These are phyloP conservation scores for Aspergillus amoenus DNA, from an alignment of 2,329 filamentous ascomycete species.

Conservation along the genomic window DNA sequence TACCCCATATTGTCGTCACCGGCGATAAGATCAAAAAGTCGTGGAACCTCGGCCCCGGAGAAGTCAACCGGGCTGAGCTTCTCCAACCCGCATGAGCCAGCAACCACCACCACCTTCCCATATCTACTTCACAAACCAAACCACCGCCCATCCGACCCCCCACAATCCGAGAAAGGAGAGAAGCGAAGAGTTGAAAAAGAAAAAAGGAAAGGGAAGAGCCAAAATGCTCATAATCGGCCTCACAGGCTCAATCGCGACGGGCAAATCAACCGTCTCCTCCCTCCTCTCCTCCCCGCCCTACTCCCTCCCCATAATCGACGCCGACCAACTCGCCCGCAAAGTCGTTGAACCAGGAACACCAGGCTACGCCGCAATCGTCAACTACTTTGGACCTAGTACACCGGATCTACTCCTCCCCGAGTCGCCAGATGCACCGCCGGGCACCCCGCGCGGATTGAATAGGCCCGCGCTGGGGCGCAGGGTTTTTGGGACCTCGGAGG, in stretches of 20 bases:
- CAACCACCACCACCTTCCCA: neutral
- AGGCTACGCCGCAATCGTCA: constrained; percentile 79
- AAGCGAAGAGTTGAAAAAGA: neutral
- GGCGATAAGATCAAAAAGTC: neutral
- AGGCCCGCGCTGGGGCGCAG: constrained; percentile 78
- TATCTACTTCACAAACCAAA: neutral
- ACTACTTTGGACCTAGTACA: constrained; percentile 76
- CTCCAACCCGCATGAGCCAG: no score
- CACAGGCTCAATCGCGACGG: constrained; percentile 95
- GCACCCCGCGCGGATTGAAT: constrained; percentile 65
- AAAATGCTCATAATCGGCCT: constrained; percentile 90
- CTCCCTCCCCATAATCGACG: constrained; percentile 87
- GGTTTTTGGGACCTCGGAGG: constrained; percentile 78
- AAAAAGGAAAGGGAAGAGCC: neutral
- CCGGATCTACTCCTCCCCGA: constrained; percentile 76
- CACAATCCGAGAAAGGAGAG: neutral
- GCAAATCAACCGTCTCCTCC: constrained; percentile 91
- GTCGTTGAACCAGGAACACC: constrained; percentile 90
- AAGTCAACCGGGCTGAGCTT: neutral
- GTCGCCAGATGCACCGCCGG: constrained; percentile 38
- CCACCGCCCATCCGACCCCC: neutral
- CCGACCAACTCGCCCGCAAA: constrained; percentile 85
- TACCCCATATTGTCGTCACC: neutral
- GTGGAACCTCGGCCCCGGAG: neutral
- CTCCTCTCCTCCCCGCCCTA: constrained; percentile 79